Percentiles rank a stretch among this genome's conserved stretches.
Conservation (phyloP, 129 eudicot species). For the Kitagawia praeruptora region DNA sequence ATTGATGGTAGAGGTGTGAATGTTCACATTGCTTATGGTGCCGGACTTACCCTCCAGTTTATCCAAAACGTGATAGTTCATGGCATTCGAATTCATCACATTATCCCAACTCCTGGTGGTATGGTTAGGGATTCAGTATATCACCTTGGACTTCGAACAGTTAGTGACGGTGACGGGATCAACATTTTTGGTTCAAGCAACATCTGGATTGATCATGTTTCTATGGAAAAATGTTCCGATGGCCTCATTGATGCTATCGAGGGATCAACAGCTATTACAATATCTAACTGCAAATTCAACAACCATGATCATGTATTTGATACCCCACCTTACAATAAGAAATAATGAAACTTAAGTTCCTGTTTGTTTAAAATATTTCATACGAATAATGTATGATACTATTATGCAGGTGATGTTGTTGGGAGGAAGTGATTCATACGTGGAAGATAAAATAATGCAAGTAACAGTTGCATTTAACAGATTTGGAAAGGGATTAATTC, state of each 20-base stretch:
- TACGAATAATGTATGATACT: not conserved
- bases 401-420: conserved; percentile 55
- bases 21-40: conserved; percentile 61
- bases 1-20: conserved; percentile 62
- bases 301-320: conserved; percentile 30
- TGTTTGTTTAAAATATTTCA: not conserved
- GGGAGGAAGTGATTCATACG: conserved; percentile 43
- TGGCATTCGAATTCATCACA: conserved; percentile 49
- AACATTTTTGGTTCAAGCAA: conserved; percentile 46
- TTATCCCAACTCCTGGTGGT: conserved; percentile 46
- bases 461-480: conserved; percentile 70
- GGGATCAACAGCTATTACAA: conserved; percentile 62
- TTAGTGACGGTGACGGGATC: conserved; percentile 77
- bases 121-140: conserved; percentile 39
- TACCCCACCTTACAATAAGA: not conserved
- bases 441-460: conserved; percentile 61
- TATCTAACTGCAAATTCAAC: conserved; percentile 71
- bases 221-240: conserved; percentile 41
- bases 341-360: not conserved
- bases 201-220: conserved; percentile 68
- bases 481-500: conserved; percentile 66
- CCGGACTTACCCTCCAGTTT: conserved; percentile 63
- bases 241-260: conserved; percentile 66
- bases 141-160: conserved; percentile 55
- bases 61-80: conserved; percentile 60